These are phyloP conservation scores for Phytophthora ohioensis DNA, from an alignment of 352 stramenopile genomes.

Conservation along the genomic window DNA sequence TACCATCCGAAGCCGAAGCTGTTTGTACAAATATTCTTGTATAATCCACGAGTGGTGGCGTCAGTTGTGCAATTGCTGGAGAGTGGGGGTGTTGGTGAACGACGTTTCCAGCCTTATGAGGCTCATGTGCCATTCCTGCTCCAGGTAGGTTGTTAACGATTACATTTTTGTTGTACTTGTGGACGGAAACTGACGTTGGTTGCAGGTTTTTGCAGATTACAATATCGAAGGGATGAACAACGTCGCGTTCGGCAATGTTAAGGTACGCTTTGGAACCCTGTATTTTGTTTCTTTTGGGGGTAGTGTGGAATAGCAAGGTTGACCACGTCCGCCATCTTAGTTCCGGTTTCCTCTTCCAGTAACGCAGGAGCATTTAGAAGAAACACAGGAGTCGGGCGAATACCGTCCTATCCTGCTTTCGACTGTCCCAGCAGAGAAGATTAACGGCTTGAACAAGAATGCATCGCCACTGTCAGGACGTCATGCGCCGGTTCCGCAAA, in stretches of 20 bases:
- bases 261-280: conserved; percentile 39
- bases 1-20: conserved; percentile 79
- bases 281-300: not conserved
- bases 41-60: conserved; percentile 73
- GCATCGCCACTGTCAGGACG: conserved; percentile 34
- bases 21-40: conserved; percentile 92
- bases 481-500: conserved; percentile 41
- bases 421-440: conserved; percentile 43
- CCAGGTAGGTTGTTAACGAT: conserved; percentile 51
- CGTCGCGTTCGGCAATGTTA: conserved; percentile 74
- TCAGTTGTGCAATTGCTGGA: conserved; percentile 87
- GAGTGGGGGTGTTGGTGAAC: conserved; percentile 74
- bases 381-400: conserved; percentile 15
- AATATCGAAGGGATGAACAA: conserved; percentile 94
- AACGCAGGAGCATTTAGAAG: conserved; percentile 58
- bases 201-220: conserved; percentile 91
- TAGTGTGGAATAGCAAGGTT: conserved; percentile 8
- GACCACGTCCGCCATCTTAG: conserved; percentile 30
- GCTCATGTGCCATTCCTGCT: conserved; percentile 90
- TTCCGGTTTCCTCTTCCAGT: conserved; percentile 76
- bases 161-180: not conserved
- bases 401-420: conserved; percentile 46
- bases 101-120: conserved; percentile 89
- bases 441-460: conserved; percentile 46
- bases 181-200: not conserved